Percentiles rank a stretch among this genome's conserved stretches.
These are phyloP conservation scores for Fusarium annulatum DNA, from an alignment of 2,329 filamentous ascomycete genomes.

Conservation along the genomic window DNA sequence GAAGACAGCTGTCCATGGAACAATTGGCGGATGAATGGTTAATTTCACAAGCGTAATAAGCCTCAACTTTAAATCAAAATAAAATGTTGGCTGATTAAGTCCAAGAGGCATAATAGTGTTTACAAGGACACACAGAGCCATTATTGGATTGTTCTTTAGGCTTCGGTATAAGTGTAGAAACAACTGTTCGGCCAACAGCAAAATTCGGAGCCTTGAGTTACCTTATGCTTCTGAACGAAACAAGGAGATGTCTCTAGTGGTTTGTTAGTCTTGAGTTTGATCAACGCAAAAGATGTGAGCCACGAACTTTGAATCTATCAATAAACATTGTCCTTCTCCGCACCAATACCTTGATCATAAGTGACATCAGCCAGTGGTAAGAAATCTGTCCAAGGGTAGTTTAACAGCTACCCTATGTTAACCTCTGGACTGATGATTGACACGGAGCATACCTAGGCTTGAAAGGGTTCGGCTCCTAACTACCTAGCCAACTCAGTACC, in stretches of 20 bases:
- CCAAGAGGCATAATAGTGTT: background rate
- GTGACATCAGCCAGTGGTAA: slow-evolving; percentile 17
- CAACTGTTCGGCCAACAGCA: background rate
- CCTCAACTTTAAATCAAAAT: background rate
- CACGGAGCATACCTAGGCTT: background rate
- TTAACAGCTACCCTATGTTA: background rate
- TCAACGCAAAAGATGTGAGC: background rate
- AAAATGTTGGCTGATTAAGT: background rate
- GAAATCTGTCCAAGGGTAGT: background rate
- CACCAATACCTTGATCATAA: background rate
- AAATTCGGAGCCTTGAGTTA: background rate
- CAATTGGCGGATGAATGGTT: slow-evolving; percentile 10
- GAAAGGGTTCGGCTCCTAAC: background rate
- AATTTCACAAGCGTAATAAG: background rate
- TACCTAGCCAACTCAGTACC: background rate
- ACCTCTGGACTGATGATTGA: no score
- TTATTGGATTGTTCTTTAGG: background rate
- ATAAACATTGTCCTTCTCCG: background rate
- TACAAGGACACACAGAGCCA: slow-evolving; percentile 2
- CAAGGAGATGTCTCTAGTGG: background rate
- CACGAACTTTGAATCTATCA: background rate
- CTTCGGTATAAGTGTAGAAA: background rate
- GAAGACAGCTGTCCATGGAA: slow-evolving; percentile 8
- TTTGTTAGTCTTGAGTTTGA: background rate
- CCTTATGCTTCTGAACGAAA: background rate